Conservation (phyloP, 75 land plant genomes). For the Chamaecyparis obtusa region DNA sequence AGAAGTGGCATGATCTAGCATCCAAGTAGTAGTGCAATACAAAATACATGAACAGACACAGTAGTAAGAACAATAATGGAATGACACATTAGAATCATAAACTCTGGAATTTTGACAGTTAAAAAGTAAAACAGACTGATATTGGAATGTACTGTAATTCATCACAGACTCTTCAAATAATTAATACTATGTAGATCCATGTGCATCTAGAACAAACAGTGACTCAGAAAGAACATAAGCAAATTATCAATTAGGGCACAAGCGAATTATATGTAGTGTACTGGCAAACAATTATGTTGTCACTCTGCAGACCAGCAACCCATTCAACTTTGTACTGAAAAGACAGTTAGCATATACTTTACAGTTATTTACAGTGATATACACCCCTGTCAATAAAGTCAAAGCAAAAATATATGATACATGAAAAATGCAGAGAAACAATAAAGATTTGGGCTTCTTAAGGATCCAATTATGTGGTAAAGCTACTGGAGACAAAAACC, state of each 20-base stretch:
- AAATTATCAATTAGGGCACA: neutral
- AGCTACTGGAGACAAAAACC: neutral
- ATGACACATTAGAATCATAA: neutral
- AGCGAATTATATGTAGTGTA: neutral
- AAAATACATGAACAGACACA: neutral
- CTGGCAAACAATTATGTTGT: neutral
- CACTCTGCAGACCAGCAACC: neutral
- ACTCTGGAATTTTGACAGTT: neutral
- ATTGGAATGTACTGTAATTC: neutral
- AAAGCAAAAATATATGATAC: neutral
- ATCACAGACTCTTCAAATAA: neutral
- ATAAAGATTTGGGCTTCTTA: slow-evolving; percentile 1
- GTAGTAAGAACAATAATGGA: neutral
- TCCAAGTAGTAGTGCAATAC: neutral
- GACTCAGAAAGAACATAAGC: neutral
- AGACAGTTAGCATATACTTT: neutral
- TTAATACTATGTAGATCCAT: neutral
- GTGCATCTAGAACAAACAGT: neutral
- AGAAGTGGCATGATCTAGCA: neutral
- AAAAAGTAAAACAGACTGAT: neutral
- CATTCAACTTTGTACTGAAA: neutral
- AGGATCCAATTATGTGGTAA: neutral
- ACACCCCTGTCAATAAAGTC: neutral
- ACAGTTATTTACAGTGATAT: neutral
- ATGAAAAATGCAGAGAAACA: neutral